phyloP scores from a whole-genome alignment of 306 rosid genomes.

The Dryas drummondii region DNA sequence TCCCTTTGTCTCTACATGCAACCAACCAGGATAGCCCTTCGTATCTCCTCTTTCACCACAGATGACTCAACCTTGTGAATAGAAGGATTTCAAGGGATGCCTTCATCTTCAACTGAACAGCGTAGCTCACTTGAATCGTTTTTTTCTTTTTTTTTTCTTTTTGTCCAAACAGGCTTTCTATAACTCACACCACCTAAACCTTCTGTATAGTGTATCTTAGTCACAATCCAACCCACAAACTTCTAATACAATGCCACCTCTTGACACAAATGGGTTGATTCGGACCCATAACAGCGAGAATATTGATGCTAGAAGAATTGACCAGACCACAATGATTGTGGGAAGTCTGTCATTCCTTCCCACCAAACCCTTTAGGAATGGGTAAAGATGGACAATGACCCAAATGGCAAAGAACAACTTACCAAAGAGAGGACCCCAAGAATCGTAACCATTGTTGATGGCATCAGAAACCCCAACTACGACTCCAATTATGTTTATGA shows the following conservation, averaged over 20 bases:
- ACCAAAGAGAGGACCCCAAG: conserved; percentile 93
- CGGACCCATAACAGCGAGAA: conserved; percentile 82
- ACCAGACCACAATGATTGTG: conserved; percentile 83
- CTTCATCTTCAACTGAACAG: conserved; percentile 15
- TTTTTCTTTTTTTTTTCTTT: not conserved
- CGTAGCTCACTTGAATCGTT: not conserved
- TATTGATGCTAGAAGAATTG: conserved; percentile 81
- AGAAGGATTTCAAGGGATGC: conserved; percentile 14
- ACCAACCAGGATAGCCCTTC: conserved; percentile 9
- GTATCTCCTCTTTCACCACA: not conserved
- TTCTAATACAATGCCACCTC: conserved; percentile 63
- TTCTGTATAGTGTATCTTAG: conserved; percentile 28
- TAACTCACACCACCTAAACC: conserved; percentile 29
- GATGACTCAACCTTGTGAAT: conserved; percentile 1
- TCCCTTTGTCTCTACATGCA: conserved; percentile 51
- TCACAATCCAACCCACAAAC: conserved; percentile 85
- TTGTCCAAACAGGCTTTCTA: conserved; percentile 25
- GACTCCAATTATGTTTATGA: conserved; percentile 80
- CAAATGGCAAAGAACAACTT: conserved; percentile 81
- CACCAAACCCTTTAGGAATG: conserved; percentile 91
- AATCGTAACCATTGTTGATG: conserved; percentile 89
- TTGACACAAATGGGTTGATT: conserved; percentile 75
- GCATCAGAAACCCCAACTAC: conserved; percentile 84
- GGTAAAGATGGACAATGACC: conserved; percentile 93
- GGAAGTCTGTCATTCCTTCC: conserved; percentile 86